Evolutionary conservation across 495 filamentous ascomycete genomes (phyloP), one percentile per base, ranked within the genome.

Genomic region (Margaritispora aquatica): DNA sequence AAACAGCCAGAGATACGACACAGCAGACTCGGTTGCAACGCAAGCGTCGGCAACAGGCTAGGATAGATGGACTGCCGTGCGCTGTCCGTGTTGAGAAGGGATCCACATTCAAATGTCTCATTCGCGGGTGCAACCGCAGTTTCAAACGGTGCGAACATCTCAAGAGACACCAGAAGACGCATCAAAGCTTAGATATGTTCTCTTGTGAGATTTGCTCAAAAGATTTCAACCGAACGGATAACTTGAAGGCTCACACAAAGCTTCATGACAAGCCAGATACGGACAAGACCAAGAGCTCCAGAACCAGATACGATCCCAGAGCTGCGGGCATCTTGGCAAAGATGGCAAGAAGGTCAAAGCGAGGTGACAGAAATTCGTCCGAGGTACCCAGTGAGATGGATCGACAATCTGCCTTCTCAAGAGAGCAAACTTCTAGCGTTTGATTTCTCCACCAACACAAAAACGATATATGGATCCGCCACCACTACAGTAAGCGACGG

Each of bases 91-190:
- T 34, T 2, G 10, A 57, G 34, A 63, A 68, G 17, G 7, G 3
- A n/a, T 41, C 57, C 11, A 51, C 3, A 1, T 51, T 61, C 9
- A 9, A 22, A 41, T 77, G 74, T 55, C 51, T 60, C 11, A 68
- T 58, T 21, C 63, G 54, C 4, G 63, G 63, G 13, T 80, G 76
- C 68, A 46, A 8, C 24, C 52, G 57, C 44, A 59, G 53, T 1
- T 84, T 85, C 65, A 84, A 83, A 69, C 68, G 84, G 48, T 79
- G 80, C 34, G 85, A 88, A 58, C 85, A 88, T 58, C 68, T 87
- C 0, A 86, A 85, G 69, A 74, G 85, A 17, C 86, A 89, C 64
- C 77, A 80, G 66, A 75, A 77, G 60, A 83, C 77, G 0, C 63
- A 73, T 44, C 58, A 58, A 4, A 27, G 38, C 1, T 3, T n/a